Base-by-base conservation (phyloP, 257 asterid genomes). In the Verbascum thapsus region DNA sequence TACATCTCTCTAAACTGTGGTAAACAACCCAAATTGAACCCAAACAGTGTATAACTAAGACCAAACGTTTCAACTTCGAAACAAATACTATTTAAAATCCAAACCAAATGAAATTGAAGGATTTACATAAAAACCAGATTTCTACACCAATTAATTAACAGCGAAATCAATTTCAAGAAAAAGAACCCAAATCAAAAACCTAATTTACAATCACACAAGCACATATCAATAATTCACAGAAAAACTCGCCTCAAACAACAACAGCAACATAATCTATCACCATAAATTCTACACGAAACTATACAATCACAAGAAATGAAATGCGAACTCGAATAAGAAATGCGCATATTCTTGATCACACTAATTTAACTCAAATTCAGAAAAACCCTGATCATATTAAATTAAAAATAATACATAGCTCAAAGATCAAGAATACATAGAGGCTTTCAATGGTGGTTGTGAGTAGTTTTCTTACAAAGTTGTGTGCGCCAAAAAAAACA, bases 1-100 rank as follows among this genome's bases (percentile, higher is more conserved):
- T 85, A 73, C 97, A 89, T 89, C 51, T 75, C 66, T 73, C 58
- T 26, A 1, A 3, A 32, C 63, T n/a, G n/a, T n/a, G n/a, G n/a
- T n/a, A n/a, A n/a, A n/a, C n/a, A n/a, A n/a, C n/a, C n/a, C n/a
- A n/a, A n/a, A n/a, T n/a, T n/a, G n/a, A n/a, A n/a, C n/a, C n/a
- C n/a, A n/a, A n/a, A n/a, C n/a, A n/a, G n/a, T n/a, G n/a, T n/a
- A n/a, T n/a, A n/a, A n/a, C n/a, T n/a, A n/a, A n/a, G n/a, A n/a
- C n/a, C n/a, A n/a, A n/a, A n/a, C n/a, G n/a, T n/a, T n/a, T n/a
- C n/a, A n/a, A n/a, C n/a, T n/a, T n/a, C n/a, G n/a, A n/a, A n/a
- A n/a, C n/a, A n/a, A n/a, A n/a, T n/a, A n/a, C n/a, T n/a, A n/a
- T n/a, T n/a, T n/a, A n/a, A n/a, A n/a, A n/a, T n/a, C n/a, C n/a